Evolutionary conservation across 257 asterid genomes (phyloP).

Genomic region (Solanum tarijense): DNA sequence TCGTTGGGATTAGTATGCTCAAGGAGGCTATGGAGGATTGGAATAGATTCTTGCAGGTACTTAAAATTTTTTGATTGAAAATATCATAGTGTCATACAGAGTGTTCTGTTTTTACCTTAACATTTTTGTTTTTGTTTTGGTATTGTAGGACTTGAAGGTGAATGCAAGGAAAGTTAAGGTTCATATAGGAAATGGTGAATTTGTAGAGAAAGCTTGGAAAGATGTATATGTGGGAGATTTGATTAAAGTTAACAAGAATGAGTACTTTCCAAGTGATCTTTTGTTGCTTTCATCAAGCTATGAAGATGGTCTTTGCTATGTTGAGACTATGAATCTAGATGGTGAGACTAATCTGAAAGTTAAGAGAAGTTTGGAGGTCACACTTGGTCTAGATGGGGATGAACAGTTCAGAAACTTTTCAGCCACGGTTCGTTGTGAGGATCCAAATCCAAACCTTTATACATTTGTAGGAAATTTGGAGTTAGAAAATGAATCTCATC

Average conservation of each 20-base stretch:
- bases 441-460: slow-evolving; percentile 85
- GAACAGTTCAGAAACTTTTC: slow-evolving; percentile 50
- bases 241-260: slow-evolving; percentile 80
- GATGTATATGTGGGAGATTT: slow-evolving; percentile 80
- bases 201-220: slow-evolving; percentile 73
- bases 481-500: slow-evolving; percentile 41
- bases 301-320: slow-evolving; percentile 91
- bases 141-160: slow-evolving; percentile 69
- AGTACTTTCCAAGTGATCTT: slow-evolving; percentile 82
- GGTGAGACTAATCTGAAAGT: slow-evolving; percentile 96
- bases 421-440: slow-evolving; percentile 72
- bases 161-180: slow-evolving; percentile 56
- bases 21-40: slow-evolving; percentile 94
- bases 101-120: background rate
- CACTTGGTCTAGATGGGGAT: slow-evolving; percentile 51
- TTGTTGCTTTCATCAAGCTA: slow-evolving; percentile 78
- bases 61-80: background rate
- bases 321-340: slow-evolving; percentile 92
- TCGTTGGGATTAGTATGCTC: slow-evolving; percentile 93
- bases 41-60: slow-evolving; percentile 57
- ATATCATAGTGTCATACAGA: background rate
- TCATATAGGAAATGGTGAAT: slow-evolving; percentile 57
- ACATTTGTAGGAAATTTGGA: slow-evolving; percentile 81
- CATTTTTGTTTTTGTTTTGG: background rate
- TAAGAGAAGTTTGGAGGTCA: slow-evolving; percentile 62